These are phyloP conservation scores for Codiaeum variegatum DNA, from an alignment of 441 rosid species.

Conservation along the genomic window DNA sequence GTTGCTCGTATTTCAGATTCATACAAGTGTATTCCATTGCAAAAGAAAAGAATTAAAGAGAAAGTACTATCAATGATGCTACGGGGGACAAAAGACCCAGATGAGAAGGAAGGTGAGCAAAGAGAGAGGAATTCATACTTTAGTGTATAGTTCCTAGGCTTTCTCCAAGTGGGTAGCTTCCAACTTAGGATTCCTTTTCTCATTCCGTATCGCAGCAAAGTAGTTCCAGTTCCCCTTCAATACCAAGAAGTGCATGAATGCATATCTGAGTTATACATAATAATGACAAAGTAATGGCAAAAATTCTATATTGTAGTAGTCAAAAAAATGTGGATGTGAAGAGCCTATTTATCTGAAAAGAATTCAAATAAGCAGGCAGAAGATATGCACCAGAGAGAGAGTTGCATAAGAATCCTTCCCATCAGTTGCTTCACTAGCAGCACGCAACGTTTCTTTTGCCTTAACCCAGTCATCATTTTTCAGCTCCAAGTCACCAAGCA, in stretches of 20 bases:
- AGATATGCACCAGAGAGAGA: conserved; percentile 75
- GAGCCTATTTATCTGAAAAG: not conserved
- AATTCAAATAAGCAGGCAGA: conserved; percentile 8
- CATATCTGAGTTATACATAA: not conserved
- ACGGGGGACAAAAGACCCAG: not conserved
- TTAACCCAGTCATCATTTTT: conserved; percentile 99
- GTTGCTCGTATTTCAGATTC: conserved; percentile 4
- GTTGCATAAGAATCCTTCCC: conserved; percentile 97
- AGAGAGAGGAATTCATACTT: conserved; percentile 45
- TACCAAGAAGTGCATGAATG: conserved; percentile 24
- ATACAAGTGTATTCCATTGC: not conserved
- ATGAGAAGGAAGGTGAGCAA: conserved; percentile 5
- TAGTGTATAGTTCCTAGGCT: conserved; percentile 93
- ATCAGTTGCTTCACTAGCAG: conserved; percentile 92
- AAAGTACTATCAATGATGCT: not conserved
- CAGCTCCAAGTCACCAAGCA: conserved; percentile 98
- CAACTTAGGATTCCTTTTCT: conserved; percentile 95
- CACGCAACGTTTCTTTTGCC: conserved; percentile 96
- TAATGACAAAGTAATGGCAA: not conserved
- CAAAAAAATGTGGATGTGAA: not conserved
- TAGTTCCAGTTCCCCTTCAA: conserved; percentile 98
- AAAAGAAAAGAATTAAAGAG: not conserved
- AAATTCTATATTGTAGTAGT: not conserved
- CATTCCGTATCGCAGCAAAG: conserved; percentile 97
- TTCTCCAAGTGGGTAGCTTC: conserved; percentile 99